Conservation (phyloP, 345 rosid species). For the Aethionema arabicum region DNA sequence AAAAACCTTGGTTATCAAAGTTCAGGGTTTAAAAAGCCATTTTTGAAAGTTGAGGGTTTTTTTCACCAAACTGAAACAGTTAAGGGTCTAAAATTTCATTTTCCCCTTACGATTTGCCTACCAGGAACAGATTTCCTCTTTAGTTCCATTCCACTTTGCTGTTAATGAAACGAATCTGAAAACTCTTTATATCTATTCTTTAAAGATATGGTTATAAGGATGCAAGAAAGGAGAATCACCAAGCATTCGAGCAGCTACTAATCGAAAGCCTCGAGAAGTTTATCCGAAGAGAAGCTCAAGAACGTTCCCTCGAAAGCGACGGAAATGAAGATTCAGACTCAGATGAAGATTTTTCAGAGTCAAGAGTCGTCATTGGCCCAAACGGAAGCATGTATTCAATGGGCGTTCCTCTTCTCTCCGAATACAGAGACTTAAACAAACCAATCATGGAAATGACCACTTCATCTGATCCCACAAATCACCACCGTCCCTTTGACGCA, state of each 20-base stretch:
- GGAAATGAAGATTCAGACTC: slow-evolving; percentile 68
- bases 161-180: slow-evolving; percentile 1
- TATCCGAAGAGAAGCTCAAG: slow-evolving; percentile 94
- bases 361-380: slow-evolving; percentile 82
- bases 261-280: slow-evolving; percentile 98
- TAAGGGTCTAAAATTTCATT: no score
- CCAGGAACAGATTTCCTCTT: background rate
- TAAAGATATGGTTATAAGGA: slow-evolving; percentile 97
- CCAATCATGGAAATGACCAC: slow-evolving; percentile 57
- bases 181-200: background rate
- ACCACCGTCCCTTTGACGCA: slow-evolving; percentile 29
- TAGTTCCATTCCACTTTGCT: background rate
- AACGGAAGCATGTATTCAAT: slow-evolving; percentile 92
- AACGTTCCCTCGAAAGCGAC: slow-evolving; percentile 85
- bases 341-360: slow-evolving; percentile 49
- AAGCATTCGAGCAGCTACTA: slow-evolving; percentile 86
- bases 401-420: slow-evolving; percentile 77
- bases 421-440: slow-evolving; percentile 44
- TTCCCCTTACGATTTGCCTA: background rate
- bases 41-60: no score
- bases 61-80: no score
- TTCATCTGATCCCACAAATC: slow-evolving; percentile 32
- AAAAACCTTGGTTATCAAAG: no score
- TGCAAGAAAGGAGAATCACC: slow-evolving; percentile 94
- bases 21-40: no score